These are phyloP conservation scores for Stachybotrys chartarum DNA, from an alignment of 2,329 filamentous ascomycete genomes.

Conservation along the genomic window DNA sequence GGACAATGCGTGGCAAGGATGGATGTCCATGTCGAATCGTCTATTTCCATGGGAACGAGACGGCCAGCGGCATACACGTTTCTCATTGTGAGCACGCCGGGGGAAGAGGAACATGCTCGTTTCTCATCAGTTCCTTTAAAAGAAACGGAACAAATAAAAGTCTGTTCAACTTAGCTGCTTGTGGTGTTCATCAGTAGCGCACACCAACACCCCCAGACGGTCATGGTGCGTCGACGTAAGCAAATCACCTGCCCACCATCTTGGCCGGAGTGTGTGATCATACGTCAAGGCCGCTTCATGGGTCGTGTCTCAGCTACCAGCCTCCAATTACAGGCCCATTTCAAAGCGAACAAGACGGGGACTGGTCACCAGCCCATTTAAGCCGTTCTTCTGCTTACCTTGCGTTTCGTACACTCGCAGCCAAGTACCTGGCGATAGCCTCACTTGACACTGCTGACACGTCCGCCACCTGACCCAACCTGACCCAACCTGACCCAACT, in stretches of 20 bases:
- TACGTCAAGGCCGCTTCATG: not conserved
- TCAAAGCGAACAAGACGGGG: too few relatives aligned
- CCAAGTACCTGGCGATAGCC: not conserved
- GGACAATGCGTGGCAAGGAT: too few relatives aligned
- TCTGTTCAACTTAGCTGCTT: too few relatives aligned
- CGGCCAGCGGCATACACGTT: too few relatives aligned
- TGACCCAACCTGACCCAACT: not conserved
- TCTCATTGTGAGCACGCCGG: too few relatives aligned
- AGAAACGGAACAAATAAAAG: too few relatives aligned
- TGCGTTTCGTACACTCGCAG: not conserved
- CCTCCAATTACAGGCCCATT: too few relatives aligned
- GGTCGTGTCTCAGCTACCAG: not conserved
- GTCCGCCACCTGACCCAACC: not conserved
- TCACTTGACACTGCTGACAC: not conserved
- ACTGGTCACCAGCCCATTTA: too few relatives aligned
- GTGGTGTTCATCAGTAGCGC: not conserved
- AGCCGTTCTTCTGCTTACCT: conserved; percentile 7
- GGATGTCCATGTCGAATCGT: too few relatives aligned
- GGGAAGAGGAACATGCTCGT: too few relatives aligned
- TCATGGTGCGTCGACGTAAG: not conserved
- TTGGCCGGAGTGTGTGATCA: not conserved
- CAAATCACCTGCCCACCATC: not conserved
- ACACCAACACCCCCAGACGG: not conserved
- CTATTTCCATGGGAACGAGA: too few relatives aligned
- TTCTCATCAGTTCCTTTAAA: too few relatives aligned